These are phyloP conservation scores for Malassezia dermatis DNA, from an alignment of 1,284 basidiomycete species.

Conservation along the genomic window DNA sequence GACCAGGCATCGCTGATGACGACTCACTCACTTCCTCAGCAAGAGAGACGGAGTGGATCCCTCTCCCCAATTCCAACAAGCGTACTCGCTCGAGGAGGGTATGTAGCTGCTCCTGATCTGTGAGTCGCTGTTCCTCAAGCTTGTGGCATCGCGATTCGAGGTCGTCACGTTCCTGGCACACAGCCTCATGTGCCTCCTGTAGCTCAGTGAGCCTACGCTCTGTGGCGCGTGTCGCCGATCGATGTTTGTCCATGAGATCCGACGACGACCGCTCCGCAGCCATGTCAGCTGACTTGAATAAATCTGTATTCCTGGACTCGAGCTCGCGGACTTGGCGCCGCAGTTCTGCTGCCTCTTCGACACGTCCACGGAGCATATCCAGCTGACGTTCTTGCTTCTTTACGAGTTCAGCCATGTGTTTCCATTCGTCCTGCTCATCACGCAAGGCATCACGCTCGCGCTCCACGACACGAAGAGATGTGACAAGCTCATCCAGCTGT, in stretches of 20 bases:
- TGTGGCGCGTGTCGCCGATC: neutral
- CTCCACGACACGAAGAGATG: slow-evolving; percentile 3
- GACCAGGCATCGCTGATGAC: neutral
- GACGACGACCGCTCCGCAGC: neutral
- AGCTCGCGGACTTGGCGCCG: slow-evolving; percentile 6
- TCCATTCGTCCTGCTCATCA: slow-evolving; percentile 10
- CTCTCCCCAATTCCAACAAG: neutral
- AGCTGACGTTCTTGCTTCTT: slow-evolving; percentile 8
- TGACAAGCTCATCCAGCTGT: neutral
- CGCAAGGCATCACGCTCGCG: slow-evolving; percentile 6
- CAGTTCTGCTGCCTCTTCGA: slow-evolving; percentile 1
- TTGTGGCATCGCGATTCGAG: neutral
- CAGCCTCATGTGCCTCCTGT: neutral
- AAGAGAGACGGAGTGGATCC: neutral
- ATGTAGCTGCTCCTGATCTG: neutral
- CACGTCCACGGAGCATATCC: neutral
- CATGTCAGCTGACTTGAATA: neutral
- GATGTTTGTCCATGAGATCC: neutral
- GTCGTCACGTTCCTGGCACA: neutral
- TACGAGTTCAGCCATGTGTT: neutral
- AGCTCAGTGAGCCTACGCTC: neutral
- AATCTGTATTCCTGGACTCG: neutral
- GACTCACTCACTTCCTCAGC: neutral
- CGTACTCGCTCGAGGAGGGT: neutral
- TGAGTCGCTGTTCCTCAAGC: neutral